Percentiles rank a stretch among this genome's conserved stretches.
Evolutionary conservation across 306 rosid species (phyloP).

Genomic region (Herpetospermum pedunculosum): DNA sequence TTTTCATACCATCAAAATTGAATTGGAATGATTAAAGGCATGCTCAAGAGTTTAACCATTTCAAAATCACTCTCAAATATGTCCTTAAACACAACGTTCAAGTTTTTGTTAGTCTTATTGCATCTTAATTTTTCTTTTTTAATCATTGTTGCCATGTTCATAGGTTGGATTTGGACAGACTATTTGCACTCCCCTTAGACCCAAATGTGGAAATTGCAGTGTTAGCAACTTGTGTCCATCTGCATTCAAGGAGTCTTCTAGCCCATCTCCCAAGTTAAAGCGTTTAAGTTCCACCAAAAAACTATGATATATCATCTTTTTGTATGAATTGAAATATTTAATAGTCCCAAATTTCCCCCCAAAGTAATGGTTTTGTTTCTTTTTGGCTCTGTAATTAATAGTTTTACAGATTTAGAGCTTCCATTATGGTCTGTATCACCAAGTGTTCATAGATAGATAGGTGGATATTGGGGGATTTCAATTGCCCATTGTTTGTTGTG

Average conservation of each 20-base stretch:
- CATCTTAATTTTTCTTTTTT: not conserved
- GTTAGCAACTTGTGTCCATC: conserved; percentile 63
- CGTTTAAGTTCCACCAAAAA: conserved; percentile 25
- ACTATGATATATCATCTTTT: conserved; percentile 6
- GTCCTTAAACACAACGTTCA: no score
- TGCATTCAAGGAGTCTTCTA: conserved; percentile 47
- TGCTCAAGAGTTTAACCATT: no score
- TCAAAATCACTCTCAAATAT: no score
- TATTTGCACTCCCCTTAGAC: conserved; percentile 67
- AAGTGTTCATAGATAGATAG: not conserved
- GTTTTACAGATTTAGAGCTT: not conserved
- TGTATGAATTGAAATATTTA: not conserved
- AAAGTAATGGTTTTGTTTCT: not conserved
- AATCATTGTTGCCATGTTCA: not conserved
- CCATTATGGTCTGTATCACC: not conserved
- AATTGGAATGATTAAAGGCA: no score
- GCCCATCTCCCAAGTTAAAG: conserved; percentile 35
- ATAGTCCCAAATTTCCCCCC: not conserved
- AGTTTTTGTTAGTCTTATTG: no score
- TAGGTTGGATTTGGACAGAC: conserved; percentile 89
- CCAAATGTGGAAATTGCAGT: conserved; percentile 54
- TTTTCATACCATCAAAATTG: no score
- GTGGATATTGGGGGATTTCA: not conserved
- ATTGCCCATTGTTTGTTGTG: not conserved
- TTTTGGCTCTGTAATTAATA: not conserved